Evolutionary conservation across 2,329 filamentous ascomycete species (phyloP).

Genomic region (Colletotrichum brevisporum): DNA sequence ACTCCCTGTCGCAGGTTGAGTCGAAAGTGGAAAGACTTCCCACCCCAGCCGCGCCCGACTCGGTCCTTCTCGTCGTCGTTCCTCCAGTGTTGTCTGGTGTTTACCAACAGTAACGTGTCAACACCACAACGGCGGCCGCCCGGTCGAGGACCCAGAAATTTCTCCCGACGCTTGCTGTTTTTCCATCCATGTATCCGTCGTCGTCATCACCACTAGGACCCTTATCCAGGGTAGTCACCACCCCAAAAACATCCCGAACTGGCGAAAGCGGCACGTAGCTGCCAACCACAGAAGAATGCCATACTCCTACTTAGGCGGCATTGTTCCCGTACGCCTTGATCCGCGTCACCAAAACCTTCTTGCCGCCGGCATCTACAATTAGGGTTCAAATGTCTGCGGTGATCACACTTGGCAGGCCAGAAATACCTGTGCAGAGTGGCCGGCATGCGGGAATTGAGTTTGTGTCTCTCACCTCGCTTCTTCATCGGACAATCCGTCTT

Average conservation of each 20-base stretch:
- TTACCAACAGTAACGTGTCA: background rate
- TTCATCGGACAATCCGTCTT: slow-evolving; percentile 31
- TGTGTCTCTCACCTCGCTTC: slow-evolving; percentile 2
- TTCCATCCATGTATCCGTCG: too few relatives aligned
- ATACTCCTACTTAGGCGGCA: background rate
- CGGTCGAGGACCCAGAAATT: background rate
- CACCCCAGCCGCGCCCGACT: background rate
- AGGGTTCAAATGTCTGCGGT: background rate
- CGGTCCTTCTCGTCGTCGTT: background rate
- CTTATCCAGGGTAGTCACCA: slow-evolving; percentile 23
- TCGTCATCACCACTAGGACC: background rate
- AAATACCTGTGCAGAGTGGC: slow-evolving; percentile 1
- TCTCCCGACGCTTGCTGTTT: too few relatives aligned
- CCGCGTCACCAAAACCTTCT: slow-evolving; percentile 6
- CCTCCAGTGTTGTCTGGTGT: background rate
- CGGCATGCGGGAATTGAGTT: slow-evolving; percentile 25
- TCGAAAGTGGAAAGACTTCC: background rate
- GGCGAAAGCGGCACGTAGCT: slow-evolving; percentile 1
- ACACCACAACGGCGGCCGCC: background rate
- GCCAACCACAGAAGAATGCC: slow-evolving; percentile 9
- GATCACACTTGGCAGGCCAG: slow-evolving; percentile 15
- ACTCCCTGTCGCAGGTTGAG: slow-evolving; percentile 6
- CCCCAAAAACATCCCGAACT: background rate
- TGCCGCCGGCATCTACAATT: background rate
- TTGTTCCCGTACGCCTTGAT: background rate